Evolutionary conservation across 2,329 filamentous ascomycete genomes (phyloP).

Genomic region (Claviceps sp.): DNA sequence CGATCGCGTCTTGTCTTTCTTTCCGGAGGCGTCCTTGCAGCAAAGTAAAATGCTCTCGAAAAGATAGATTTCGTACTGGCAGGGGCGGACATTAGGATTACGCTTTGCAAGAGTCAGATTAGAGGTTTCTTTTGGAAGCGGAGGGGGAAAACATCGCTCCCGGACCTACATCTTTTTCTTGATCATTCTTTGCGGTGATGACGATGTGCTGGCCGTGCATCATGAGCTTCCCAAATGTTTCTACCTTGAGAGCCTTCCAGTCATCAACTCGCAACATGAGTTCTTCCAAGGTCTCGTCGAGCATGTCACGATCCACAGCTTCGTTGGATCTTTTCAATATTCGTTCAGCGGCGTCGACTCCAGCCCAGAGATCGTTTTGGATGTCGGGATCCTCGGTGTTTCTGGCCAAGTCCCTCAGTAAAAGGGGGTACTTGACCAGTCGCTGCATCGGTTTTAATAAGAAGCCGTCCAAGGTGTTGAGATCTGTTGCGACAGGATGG

Average conservation of each 20-base stretch:
- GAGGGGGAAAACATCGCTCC: neutral
- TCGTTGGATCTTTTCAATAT: constrained; percentile 79
- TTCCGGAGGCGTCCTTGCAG: constrained; percentile 86
- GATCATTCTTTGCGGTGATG: constrained; percentile 75
- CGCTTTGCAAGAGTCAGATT: neutral
- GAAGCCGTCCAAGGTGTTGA: constrained; percentile 81
- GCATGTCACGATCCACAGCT: constrained; percentile 76
- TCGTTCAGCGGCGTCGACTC: constrained; percentile 69
- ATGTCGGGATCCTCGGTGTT: constrained; percentile 64
- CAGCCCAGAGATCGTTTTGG: constrained; percentile 58
- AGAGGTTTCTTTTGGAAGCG: neutral
- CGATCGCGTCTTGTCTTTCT: constrained; percentile 49
- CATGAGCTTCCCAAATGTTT: constrained; percentile 81
- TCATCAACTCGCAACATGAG: constrained; percentile 77
- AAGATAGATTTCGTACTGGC: constrained; percentile 88
- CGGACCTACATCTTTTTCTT: constrained; percentile 69
- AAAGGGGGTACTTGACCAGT: constrained; percentile 82
- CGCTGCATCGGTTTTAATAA: constrained; percentile 94
- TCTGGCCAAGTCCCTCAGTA: constrained; percentile 82
- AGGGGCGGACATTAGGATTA: neutral
- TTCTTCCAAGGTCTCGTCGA: constrained; percentile 73
- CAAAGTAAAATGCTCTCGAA: constrained; percentile 93
- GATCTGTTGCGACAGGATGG: constrained; percentile 71
- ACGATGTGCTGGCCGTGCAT: constrained; percentile 86
- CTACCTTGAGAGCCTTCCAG: constrained; percentile 87